Base-by-base conservation (phyloP, 805 yeast genomes). In the Sugiyamaella marilandica region DNA sequence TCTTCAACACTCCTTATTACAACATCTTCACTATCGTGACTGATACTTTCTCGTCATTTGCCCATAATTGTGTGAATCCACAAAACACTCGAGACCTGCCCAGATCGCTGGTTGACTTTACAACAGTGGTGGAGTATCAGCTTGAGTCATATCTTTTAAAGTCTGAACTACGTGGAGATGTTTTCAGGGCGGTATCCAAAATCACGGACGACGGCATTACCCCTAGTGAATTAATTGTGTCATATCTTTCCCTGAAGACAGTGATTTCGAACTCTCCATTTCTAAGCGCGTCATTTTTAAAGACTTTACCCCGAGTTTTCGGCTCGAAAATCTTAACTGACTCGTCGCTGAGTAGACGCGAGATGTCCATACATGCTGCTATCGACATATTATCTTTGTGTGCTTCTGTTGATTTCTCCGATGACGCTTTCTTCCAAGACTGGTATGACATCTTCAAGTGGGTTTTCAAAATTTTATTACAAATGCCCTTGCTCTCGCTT, bases 301-400 rank as follows among this genome's bases (percentile, higher is more conserved):
- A 33, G 49, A 34, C 13, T 11, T 19, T 41, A 18, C 35, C 26
- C 14, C 47, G 51, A 31, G 51, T 31, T 31, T 48, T 21, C 33
- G 56, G 39, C 33, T 35, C 16, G 52, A 59, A 29, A 7, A 26
- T 51, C 16, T 32, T 51, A 9, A 19, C 13, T 14, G 24, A 43
- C 32, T 34, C 39, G 16, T 14, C 41, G 11, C 39, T 50, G 51
- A 45, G 43, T 18, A 31, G 41, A 5, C 47, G 51, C 13, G 54
- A 51, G 32, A 24, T 49, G 14, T 49, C 49, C 9, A 5, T 48
- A 2, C 9, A 21, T 3, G 14, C 34, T 29, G 26, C 45, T 29
- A 31, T 49, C 5, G 21, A 36, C 34, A 7, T 47, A 26, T 46
- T 31, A 45, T 29, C 47, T 9, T n/a, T 55, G 56, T 35, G 36